These are phyloP conservation scores for Picocystis sp. DNA, from an alignment of 163 green algal genomes.

Conservation along the genomic window DNA sequence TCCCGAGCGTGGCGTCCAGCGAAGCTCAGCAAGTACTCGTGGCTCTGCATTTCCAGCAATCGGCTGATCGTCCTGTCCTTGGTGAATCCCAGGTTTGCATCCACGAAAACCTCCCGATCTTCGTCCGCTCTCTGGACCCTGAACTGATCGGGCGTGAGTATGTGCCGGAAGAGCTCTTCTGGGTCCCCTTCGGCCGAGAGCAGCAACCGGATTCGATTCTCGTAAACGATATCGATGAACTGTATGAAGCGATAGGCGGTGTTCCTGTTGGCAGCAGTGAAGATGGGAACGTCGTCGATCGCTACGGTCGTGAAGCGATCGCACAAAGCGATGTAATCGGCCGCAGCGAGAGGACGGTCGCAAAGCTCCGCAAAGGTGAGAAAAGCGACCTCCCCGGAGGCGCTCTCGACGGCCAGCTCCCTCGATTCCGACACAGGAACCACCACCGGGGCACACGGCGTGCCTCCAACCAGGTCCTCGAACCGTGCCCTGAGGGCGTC, in stretches of 20 bases:
- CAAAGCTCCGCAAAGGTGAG: conserved; percentile 10
- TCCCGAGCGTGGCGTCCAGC: conserved; percentile 44
- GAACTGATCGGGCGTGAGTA: conserved; percentile 33
- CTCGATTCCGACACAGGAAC: conserved; percentile 1
- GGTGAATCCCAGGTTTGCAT: conserved; percentile 78
- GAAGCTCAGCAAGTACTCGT: conserved; percentile 34
- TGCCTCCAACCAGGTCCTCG: conserved; percentile 68
- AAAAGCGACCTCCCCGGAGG: not conserved
- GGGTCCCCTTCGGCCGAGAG: conserved; percentile 47
- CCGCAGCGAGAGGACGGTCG: conserved; percentile 33
- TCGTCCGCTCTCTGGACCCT: not conserved
- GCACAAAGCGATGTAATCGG: conserved; percentile 77
- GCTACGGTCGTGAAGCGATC: conserved; percentile 51
- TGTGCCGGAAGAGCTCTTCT: conserved; percentile 59
- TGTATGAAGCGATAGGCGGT: conserved; percentile 86
- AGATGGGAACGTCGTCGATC: conserved; percentile 54
- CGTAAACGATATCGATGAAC: conserved; percentile 90
- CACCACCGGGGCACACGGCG: conserved; percentile 36
- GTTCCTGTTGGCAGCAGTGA: conserved; percentile 38
- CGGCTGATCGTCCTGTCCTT: conserved; percentile 76
- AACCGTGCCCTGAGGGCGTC: conserved; percentile 13
- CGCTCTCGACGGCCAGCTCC: not conserved
- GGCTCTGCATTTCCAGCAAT: conserved; percentile 77
- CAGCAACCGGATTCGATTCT: conserved; percentile 55
- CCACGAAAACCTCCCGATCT: conserved; percentile 25